A percentile compares a stretch with the other conserved stretches of the same genome.
These are phyloP conservation scores for Sporopachydermia quercuum DNA, from an alignment of 805 yeast genomes.

Conservation along the genomic window DNA sequence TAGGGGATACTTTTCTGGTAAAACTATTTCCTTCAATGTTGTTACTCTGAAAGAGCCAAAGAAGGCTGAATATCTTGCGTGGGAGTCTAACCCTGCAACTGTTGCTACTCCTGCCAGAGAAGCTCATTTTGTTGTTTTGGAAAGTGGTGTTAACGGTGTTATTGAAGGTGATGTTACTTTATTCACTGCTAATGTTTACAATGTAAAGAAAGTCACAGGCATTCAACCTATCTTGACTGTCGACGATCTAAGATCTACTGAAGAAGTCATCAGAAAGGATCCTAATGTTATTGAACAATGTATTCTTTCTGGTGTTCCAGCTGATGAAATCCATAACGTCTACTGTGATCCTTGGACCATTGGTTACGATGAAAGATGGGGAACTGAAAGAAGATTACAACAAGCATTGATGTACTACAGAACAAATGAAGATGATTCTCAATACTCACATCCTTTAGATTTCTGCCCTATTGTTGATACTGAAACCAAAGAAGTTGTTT, in stretches of 20 bases:
- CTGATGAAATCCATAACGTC: slow-evolving; percentile 40
- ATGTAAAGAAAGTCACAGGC: slow-evolving; percentile 35
- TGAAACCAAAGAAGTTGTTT: slow-evolving; percentile 51
- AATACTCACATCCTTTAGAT: slow-evolving; percentile 62
- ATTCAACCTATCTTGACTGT: slow-evolving; percentile 67
- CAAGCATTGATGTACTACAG: slow-evolving; percentile 74
- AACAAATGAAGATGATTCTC: slow-evolving; percentile 61
- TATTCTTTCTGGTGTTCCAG: slow-evolving; percentile 52
- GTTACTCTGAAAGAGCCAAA: slow-evolving; percentile 60
- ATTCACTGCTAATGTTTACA: slow-evolving; percentile 29
- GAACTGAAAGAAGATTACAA: slow-evolving; percentile 57
- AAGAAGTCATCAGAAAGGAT: slow-evolving; percentile 51
- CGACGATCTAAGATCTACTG: slow-evolving; percentile 48
- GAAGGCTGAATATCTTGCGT: slow-evolving; percentile 43
- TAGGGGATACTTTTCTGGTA: slow-evolving; percentile 30
- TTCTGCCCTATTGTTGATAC: slow-evolving; percentile 74
- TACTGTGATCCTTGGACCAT: slow-evolving; percentile 59
- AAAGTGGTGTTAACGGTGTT: slow-evolving; percentile 42
- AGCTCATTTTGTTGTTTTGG: slow-evolving; percentile 51
- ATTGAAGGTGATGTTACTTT: slow-evolving; percentile 60
- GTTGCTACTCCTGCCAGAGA: slow-evolving; percentile 54
- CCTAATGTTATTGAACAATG: slow-evolving; percentile 63
- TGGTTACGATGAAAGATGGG: slow-evolving; percentile 66
- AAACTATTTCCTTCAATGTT: slow-evolving; percentile 43
- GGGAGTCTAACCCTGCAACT: slow-evolving; percentile 32